A percentile compares a stretch with the other conserved stretches of the same genome.
phyloP scores from a whole-genome alignment of 768 basidiomycete species.

The Obba rivulosa region DNA sequence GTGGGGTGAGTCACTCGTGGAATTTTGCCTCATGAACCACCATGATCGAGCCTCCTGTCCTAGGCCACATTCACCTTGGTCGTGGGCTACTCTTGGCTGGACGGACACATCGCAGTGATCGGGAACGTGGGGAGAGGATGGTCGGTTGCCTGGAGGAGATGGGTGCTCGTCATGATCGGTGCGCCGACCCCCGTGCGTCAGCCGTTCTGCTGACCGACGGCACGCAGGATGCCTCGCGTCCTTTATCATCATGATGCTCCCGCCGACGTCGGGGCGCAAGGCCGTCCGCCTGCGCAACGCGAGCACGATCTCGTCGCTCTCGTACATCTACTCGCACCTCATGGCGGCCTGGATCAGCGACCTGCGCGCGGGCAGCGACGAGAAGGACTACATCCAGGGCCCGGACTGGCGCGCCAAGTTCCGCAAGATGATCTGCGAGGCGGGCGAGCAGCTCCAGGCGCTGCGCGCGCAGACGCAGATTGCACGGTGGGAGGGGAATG shows the following conservation, averaged over 20 bases:
- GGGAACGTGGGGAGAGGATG: conserved; percentile 50
- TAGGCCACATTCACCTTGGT: conserved; percentile 41
- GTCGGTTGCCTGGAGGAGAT: conserved; percentile 46
- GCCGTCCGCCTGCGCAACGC: conserved; percentile 42
- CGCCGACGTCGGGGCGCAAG: conserved; percentile 43
- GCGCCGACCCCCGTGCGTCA: conserved; percentile 4
- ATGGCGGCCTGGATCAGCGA: conserved; percentile 37
- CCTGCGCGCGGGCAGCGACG: conserved; percentile 10
- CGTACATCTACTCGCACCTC: conserved; percentile 37
- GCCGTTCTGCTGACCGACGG: background rate
- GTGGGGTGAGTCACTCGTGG: conserved; percentile 28
- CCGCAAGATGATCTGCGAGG: conserved; percentile 25
- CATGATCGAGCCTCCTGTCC: background rate
- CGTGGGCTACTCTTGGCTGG: conserved; percentile 55
- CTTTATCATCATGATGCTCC: conserved; percentile 50
- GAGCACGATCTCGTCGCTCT: conserved; percentile 33
- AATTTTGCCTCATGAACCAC: no score
- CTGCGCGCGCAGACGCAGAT: conserved; percentile 29
- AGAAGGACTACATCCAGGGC: conserved; percentile 8
- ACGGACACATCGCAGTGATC: conserved; percentile 39
- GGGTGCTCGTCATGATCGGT: conserved; percentile 47
- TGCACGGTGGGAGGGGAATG: conserved; percentile 43
- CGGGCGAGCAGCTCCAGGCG: conserved; percentile 28
- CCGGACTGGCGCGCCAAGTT: conserved; percentile 23
- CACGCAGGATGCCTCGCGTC: conserved; percentile 40